Evolutionary conservation across 1,139 yeast species (phyloP).

Genomic region (Pichia sp.): DNA sequence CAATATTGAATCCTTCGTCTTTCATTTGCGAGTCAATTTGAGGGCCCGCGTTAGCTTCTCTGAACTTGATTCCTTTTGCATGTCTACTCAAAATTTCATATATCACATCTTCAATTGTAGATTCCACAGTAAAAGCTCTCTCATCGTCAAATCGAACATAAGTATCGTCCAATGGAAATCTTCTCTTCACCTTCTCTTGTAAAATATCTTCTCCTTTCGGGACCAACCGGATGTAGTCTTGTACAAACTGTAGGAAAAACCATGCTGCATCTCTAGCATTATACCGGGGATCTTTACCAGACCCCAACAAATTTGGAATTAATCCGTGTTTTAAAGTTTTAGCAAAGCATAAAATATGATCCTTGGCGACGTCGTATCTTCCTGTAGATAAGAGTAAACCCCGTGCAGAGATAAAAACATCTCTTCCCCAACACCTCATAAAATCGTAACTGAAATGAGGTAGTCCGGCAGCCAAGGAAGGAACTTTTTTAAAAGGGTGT

Average conservation of each 20-base stretch:
- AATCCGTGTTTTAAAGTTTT: slow-evolving; percentile 91
- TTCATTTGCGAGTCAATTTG: slow-evolving; percentile 86
- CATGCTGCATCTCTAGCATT: slow-evolving; percentile 97
- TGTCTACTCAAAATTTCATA: slow-evolving; percentile 82
- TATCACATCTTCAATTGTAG: slow-evolving; percentile 69
- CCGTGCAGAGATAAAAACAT: slow-evolving; percentile 81
- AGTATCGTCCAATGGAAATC: slow-evolving; percentile 79
- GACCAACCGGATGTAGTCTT: slow-evolving; percentile 66
- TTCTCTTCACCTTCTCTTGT: slow-evolving; percentile 66
- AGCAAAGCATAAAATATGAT: slow-evolving; percentile 83
- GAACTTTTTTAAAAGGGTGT: slow-evolving; percentile 56
- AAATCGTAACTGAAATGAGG: slow-evolving; percentile 89
- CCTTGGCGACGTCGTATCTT: slow-evolving; percentile 71
- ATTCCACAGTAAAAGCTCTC: slow-evolving; percentile 68
- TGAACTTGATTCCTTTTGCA: slow-evolving; percentile 78
- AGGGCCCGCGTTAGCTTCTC: slow-evolving; percentile 96
- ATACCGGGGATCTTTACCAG: slow-evolving; percentile 89
- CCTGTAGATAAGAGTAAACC: slow-evolving; percentile 79
- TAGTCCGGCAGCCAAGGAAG: slow-evolving; percentile 90
- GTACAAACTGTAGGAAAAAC: slow-evolving; percentile 86
- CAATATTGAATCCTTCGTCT: slow-evolving; percentile 87
- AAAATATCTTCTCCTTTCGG: slow-evolving; percentile 69
- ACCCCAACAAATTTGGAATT: slow-evolving; percentile 88
- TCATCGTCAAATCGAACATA: slow-evolving; percentile 67
- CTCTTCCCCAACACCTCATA: slow-evolving; percentile 99